Conservation (phyloP, 169 alveolate genomes). For the Cryptosporidium sp. region DNA sequence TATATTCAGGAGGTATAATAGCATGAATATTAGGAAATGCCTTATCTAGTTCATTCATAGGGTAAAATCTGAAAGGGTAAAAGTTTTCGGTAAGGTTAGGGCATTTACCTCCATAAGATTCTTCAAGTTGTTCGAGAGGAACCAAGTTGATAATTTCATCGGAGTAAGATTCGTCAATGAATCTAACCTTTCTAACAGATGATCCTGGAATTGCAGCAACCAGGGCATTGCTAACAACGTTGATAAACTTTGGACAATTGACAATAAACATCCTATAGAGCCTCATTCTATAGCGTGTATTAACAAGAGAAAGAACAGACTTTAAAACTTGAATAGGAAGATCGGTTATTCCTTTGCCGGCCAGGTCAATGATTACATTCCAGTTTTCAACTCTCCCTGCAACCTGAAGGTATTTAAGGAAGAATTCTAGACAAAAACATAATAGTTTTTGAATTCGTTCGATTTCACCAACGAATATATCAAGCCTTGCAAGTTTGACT, state of each 20-base stretch:
- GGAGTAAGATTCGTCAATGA: conserved; percentile 68
- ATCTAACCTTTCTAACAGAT: conserved; percentile 70
- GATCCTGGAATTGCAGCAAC: conserved; percentile 76
- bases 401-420: conserved; percentile 60
- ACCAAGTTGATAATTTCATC: conserved; percentile 58
- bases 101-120: conserved; percentile 77
- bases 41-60: conserved; percentile 27
- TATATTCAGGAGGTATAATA: conserved; percentile 23
- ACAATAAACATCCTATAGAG: conserved; percentile 75
- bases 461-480: conserved; percentile 51
- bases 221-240: conserved; percentile 68
- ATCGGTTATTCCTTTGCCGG: conserved; percentile 68
- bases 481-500: conserved; percentile 56
- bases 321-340: conserved; percentile 72
- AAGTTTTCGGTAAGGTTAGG: conserved; percentile 71
- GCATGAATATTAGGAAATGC: conserved; percentile 32
- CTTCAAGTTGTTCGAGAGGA: conserved; percentile 72
- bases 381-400: conserved; percentile 79
- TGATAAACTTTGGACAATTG: conserved; percentile 72
- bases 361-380: conserved; percentile 75
- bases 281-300: conserved; percentile 77
- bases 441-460: conserved; percentile 59
- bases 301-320: conserved; percentile 64
- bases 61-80: conserved; percentile 70
- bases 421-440: conserved; percentile 76